Evolutionary conservation across 257 asterid genomes (phyloP), one percentile per base, ranked within the genome.

Genomic region (Scutellaria baicalensis): DNA sequence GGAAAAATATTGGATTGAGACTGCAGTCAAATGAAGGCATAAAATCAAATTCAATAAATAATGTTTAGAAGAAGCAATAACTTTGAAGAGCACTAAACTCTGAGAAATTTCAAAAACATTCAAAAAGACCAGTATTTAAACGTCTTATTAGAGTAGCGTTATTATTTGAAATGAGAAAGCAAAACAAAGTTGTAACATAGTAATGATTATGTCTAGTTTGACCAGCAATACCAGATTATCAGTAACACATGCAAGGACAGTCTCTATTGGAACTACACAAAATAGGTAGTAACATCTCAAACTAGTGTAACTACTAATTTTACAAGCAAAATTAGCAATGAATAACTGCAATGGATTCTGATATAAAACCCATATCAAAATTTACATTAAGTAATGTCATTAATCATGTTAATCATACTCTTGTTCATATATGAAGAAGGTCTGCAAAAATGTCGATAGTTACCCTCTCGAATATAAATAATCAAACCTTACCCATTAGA

Each of bases 1-100:
- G 94, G 71, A 64, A 78, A 78, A 60, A 93, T 88, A 81, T 85
- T 82, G 72, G 99, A 79, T 62, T 93, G 97, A 64, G 96, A 97
- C 97, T 93, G 96, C 81, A 77, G 61, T 64, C 36, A 55, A 67
- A 69, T 43, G 69, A 75, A 36, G 35, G 57, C 20, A 70, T 16
- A 20, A 23, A 42, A 71, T 69, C 45, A 69, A 57, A 42, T 68
- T 23, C 20, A 43, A 39, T 44, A 44, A 45, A 8, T 20, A 58
- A 61, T 17, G 68, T 49, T 56, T n/a, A 47, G 61, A 59, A 67
- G 59, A 71, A 64, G 61, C 52, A 69, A 50, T 39, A 27, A 42
- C 8, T n/a, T 16, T 4, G 44, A 54, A 72, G 65, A 50, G 47
- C 20, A 65, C 43, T 5, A 66, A 36, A 47, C 70, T 64, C 60